Evolutionary conservation across 768 basidiomycete species (phyloP).

Genomic region (Mycena galopus): DNA sequence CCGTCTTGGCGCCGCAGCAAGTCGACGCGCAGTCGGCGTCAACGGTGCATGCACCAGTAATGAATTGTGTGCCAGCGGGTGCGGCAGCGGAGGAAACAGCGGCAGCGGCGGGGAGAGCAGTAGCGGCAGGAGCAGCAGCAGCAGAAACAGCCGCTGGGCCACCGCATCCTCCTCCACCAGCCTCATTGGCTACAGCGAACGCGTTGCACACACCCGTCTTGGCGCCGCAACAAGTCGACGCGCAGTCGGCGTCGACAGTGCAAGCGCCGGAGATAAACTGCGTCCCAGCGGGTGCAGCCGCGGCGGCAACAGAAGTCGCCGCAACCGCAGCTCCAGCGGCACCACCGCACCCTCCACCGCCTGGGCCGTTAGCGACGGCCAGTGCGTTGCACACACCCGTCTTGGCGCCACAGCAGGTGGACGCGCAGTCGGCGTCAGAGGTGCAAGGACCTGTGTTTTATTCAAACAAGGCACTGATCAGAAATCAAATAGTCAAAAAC

Average conservation of each 20-base stretch:
- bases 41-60: slow-evolving; percentile 14
- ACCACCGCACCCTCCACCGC: slow-evolving; percentile 9
- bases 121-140: not conserved
- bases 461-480: no score
- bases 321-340: not conserved
- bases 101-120: not conserved
- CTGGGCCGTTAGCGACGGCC: slow-evolving; percentile 1
- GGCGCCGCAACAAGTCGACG: slow-evolving; percentile 16
- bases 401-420: slow-evolving; percentile 1
- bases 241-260: slow-evolving; percentile 14
- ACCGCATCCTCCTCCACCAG: not conserved
- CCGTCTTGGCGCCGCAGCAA: not conserved
- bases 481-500: no score
- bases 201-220: not conserved
- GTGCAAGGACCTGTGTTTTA: slow-evolving; percentile 18
- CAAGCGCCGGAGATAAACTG: slow-evolving; percentile 30
- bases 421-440: slow-evolving; percentile 18
- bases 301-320: not conserved
- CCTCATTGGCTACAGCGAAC: slow-evolving; percentile 9
- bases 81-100: not conserved
- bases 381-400: not conserved
- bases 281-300: slow-evolving; percentile 11
- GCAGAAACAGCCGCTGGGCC: not conserved
- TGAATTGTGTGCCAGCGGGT: slow-evolving; percentile 26
- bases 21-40: slow-evolving; percentile 25